Conservation (phyloP, 2,329 filamentous ascomycete species). For the Cercospora beticola region DNA sequence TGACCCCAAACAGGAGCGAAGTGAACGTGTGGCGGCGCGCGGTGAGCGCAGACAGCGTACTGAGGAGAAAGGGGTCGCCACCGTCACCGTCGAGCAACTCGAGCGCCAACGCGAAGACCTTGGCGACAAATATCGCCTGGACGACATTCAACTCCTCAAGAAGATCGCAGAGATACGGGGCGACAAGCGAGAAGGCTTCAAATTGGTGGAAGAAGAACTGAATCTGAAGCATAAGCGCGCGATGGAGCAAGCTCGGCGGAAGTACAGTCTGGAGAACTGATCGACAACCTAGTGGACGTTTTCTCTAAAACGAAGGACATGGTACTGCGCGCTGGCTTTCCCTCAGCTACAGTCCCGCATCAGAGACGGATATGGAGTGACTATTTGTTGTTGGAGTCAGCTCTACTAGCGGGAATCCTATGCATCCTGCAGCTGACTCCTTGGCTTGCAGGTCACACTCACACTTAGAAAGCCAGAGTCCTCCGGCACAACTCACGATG, state of each 20-base stretch:
- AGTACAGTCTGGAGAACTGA: neutral
- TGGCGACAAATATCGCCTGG: slow-evolving; percentile 6
- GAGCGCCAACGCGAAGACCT: slow-evolving; percentile 5
- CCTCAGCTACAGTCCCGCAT: neutral
- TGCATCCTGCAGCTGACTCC: neutral
- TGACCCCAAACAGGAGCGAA: neutral
- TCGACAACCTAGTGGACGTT: neutral
- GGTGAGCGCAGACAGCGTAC: neutral
- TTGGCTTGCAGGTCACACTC: neutral
- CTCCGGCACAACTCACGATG: neutral
- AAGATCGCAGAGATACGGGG: slow-evolving; percentile 8
- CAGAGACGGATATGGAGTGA: neutral
- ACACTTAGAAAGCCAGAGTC: neutral
- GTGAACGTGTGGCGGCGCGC: neutral
- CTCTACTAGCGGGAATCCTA: neutral
- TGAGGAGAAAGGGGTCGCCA: slow-evolving; percentile 1
- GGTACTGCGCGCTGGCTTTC: neutral
- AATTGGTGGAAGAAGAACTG: slow-evolving; percentile 9
- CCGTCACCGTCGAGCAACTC: neutral
- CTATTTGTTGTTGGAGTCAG: neutral
- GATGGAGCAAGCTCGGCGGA: slow-evolving; percentile 3
- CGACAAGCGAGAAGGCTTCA: neutral
- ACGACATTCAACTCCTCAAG: slow-evolving; percentile 14
- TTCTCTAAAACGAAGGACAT: neutral
- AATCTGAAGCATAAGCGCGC: slow-evolving; percentile 10